Conservation (phyloP, 352 stramenopile species). For the Pythium inflatum region DNA sequence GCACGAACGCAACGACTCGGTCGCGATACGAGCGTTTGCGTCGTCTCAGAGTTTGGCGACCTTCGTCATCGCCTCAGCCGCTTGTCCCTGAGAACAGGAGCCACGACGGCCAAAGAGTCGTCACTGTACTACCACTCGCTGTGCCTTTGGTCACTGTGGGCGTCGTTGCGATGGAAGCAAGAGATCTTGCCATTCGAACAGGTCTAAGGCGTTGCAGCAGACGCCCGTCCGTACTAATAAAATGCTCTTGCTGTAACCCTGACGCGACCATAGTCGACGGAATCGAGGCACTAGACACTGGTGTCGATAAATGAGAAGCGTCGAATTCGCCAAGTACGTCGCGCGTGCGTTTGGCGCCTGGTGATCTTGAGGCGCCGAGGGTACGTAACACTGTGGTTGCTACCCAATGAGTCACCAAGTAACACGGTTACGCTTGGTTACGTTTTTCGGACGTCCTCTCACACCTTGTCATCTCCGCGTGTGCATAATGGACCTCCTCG, state of each 20-base stretch:
- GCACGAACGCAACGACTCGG: conserved; percentile 68
- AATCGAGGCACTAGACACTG: conserved; percentile 20
- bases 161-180: conserved; percentile 50
- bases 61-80: conserved; percentile 86
- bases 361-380: too few relatives aligned
- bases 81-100: conserved; percentile 39
- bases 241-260: background rate
- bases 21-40: conserved; percentile 67
- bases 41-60: conserved; percentile 78
- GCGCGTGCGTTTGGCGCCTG: too few relatives aligned
- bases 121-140: conserved; percentile 21
- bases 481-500: conserved; percentile 45
- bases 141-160: background rate
- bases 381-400: too few relatives aligned
- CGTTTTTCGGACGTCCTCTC: background rate
- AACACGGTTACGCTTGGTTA: too few relatives aligned
- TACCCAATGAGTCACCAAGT: too few relatives aligned
- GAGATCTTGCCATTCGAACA: conserved; percentile 85
- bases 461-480: too few relatives aligned
- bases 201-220: conserved; percentile 81
- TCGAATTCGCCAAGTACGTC: too few relatives aligned
- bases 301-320: conserved; percentile 18
- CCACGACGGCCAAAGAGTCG: conserved; percentile 33
- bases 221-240: too few relatives aligned
- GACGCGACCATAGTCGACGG: background rate